Base-by-base conservation (phyloP, 495 filamentous ascomycete species). In the Aspergillus diversus region DNA sequence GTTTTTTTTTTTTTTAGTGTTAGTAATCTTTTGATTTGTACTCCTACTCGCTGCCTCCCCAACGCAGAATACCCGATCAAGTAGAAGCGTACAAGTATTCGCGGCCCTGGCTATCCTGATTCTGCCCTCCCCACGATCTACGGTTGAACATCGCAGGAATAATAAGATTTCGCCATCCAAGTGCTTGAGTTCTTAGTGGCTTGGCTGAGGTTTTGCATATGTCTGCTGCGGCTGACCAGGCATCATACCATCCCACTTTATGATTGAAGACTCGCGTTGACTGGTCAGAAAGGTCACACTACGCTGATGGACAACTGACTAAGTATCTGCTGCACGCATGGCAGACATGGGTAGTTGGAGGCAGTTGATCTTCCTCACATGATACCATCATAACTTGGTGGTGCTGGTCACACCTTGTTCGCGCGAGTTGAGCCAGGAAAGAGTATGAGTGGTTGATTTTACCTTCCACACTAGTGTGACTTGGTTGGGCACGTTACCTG, bases 331-430 rank as follows among this genome's bases (percentile, higher is more conserved):
- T 50, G 32, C 21, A 47, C 35, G 57, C 16, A 59, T 27, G 31
- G 15, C 32, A 17, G 47, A 17, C 21, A 27, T 50, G 27, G 27
- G 16, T 5, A 17, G 47, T 17, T n/a, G 21, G 47, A 9, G 27
- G 16, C 47, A 31, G 13, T 13, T 54, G 27, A 32, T 58, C 56
- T 16, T 16, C 50, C 50, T 63, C 66, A 68, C 59, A 62, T 68
- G 63, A 68, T 65, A 49, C 34, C 32, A 65, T 65, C 66, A 65
- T 63, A 46, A 61, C 7, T 17, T 27, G 5, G 27, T 17, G 47
- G 9, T 35, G 34, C 55, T 33, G 60, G 66, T 68, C 63, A 68
- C 59, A 62, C 27, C 32, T 51, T 50, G 16, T 16, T 35, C 4
- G 6, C 1, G n/a, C 21, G 39, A 33, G 31, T 33, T 5, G 46